A percentile compares a stretch with the other conserved stretches of the same genome.
These are phyloP conservation scores for Cordia subcordata DNA, from an alignment of 257 asterid genomes.

Conservation along the genomic window DNA sequence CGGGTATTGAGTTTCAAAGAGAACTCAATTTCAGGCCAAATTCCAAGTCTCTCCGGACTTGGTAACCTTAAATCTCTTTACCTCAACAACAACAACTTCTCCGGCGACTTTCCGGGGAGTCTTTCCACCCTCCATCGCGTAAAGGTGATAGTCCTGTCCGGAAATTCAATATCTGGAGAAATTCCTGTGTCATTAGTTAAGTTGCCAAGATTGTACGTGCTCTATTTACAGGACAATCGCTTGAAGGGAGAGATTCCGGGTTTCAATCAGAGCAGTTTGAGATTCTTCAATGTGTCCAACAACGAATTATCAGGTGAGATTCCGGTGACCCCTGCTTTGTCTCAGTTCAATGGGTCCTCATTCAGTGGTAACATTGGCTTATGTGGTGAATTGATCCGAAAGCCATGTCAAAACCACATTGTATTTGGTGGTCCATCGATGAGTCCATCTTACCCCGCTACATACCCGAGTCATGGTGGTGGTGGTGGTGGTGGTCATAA, in stretches of 20 bases:
- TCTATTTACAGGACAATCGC: conserved; percentile 64
- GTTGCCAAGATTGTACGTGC: conserved; percentile 48
- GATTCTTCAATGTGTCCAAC: conserved; percentile 72
- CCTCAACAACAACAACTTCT: conserved; percentile 59
- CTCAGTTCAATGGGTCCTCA: conserved; percentile 51
- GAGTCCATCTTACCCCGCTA: conserved; percentile 50
- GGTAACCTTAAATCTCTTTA: conserved; percentile 66
- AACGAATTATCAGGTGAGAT: conserved; percentile 63
- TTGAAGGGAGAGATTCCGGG: conserved; percentile 66
- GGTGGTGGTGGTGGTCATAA: too few species aligned
- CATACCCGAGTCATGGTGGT: conserved; percentile 17
- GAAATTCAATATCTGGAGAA: conserved; percentile 51
- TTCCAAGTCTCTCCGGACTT: conserved; percentile 63
- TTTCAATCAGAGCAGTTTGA: conserved; percentile 54
- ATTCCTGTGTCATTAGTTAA: conserved; percentile 46
- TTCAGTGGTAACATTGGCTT: conserved; percentile 47
- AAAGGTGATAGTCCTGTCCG: conserved; percentile 56
- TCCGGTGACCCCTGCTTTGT: conserved; percentile 44
- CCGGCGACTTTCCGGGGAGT: conserved; percentile 55
- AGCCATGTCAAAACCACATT: conserved; percentile 23
- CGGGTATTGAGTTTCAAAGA: conserved; percentile 80
- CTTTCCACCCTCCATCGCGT: conserved; percentile 58
- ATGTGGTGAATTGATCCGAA: conserved; percentile 46
- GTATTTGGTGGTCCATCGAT: conserved; percentile 32
- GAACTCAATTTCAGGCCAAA: conserved; percentile 62